Evolutionary conservation across 1,139 yeast genomes (phyloP).

Genomic region (Yamadazyma diospyri): DNA sequence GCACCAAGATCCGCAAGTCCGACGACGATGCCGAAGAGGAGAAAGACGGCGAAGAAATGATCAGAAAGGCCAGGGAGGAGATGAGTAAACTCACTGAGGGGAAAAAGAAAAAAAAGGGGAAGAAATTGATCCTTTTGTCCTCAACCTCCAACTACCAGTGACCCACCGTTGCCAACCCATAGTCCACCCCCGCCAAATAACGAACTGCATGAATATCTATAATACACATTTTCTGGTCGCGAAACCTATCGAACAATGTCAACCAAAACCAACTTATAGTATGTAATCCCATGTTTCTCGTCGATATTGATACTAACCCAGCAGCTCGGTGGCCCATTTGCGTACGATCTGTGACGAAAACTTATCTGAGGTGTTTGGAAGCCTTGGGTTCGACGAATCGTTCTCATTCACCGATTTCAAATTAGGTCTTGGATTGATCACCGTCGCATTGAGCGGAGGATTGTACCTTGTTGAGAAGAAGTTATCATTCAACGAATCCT

Average conservation of each 20-base stretch:
- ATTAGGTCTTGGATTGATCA: constrained; percentile 63
- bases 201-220: too few relatives aligned
- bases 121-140: constrained; percentile 26
- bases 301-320: constrained; percentile 8
- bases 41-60: constrained; percentile 48
- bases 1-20: constrained; percentile 49
- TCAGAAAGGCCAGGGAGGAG: constrained; percentile 48
- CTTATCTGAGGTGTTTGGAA: constrained; percentile 42
- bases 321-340: constrained; percentile 44
- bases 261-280: constrained; percentile 14
- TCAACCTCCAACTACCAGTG: constrained; percentile 9
- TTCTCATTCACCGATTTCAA: constrained; percentile 58
- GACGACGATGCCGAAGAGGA: constrained; percentile 34
- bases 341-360: constrained; percentile 50
- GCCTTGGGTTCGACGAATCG: constrained; percentile 62
- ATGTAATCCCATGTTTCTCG: constrained; percentile 7
- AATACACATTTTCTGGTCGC: too few relatives aligned
- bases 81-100: constrained; percentile 23
- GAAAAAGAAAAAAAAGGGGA: constrained; percentile 31
- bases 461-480: constrained; percentile 69
- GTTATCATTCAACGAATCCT: constrained; percentile 39
- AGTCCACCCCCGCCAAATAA: too few relatives aligned
- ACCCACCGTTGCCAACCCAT: too few relatives aligned
- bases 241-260: constrained; percentile 7
- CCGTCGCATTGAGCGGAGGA: constrained; percentile 63